phyloP scores from a whole-genome alignment of 2,329 filamentous ascomycete species.

The Penicillium decumbens region DNA sequence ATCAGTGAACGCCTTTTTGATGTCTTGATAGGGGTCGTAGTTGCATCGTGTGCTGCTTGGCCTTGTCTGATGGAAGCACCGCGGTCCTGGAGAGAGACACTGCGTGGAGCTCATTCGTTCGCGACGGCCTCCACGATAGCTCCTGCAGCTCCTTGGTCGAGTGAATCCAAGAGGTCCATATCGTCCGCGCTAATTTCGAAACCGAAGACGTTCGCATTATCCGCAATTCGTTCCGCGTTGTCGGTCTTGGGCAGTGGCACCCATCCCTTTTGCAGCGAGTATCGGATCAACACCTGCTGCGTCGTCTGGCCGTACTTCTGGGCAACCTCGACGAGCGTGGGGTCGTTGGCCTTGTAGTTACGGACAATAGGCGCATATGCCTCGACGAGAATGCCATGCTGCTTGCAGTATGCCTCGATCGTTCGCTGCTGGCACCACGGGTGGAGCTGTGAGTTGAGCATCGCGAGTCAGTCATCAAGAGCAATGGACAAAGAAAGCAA shows the following conservation, averaged over 20 bases:
- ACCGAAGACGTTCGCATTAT: conserved; percentile 60
- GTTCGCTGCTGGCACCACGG: conserved; percentile 65
- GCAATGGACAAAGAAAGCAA: background rate
- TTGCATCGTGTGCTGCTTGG: conserved; percentile 4
- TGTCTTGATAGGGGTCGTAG: conserved; percentile 45
- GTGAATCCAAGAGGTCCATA: conserved; percentile 50
- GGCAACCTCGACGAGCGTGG: conserved; percentile 59
- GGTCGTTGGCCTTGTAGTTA: conserved; percentile 67
- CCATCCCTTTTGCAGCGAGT: conserved; percentile 74
- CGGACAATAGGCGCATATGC: conserved; percentile 55
- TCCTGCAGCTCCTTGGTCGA: conserved; percentile 49
- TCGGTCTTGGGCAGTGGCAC: conserved; percentile 71
- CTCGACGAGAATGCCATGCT: conserved; percentile 51
- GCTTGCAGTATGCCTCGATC: conserved; percentile 53
- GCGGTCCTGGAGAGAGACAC: background rate
- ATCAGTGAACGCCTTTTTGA: conserved; percentile 85
- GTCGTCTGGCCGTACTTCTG: conserved; percentile 69
- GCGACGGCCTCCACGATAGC: conserved; percentile 47
- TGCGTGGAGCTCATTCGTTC: conserved; percentile 34
- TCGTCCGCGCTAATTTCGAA: conserved; percentile 57
- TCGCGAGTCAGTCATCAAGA: conserved; percentile 13
- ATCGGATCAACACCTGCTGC: conserved; percentile 74
- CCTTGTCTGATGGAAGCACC: background rate
- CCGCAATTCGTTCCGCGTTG: conserved; percentile 60
- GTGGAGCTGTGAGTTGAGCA: conserved; percentile 52